Percentiles rank a stretch among this genome's conserved stretches.
phyloP scores from a whole-genome alignment of 768 basidiomycete species.

The Trametes meyenii region DNA sequence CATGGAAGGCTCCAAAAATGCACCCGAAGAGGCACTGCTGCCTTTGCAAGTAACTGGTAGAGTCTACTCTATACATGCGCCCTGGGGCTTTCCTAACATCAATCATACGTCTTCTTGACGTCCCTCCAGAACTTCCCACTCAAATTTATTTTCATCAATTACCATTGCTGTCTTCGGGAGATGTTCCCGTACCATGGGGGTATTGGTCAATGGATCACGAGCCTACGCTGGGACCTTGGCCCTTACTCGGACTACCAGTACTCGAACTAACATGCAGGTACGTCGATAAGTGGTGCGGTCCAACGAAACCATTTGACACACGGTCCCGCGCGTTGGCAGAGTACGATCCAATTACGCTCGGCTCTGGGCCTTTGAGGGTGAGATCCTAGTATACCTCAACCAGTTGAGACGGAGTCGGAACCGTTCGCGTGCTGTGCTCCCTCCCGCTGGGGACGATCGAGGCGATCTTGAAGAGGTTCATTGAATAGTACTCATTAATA shows the following conservation, averaged over 20 bases:
- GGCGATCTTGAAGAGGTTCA: background rate
- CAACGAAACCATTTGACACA: background rate
- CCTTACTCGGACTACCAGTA: background rate
- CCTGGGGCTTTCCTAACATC: background rate
- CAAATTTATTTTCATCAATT: constrained; percentile 18
- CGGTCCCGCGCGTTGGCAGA: background rate
- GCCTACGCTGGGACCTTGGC: constrained; percentile 16
- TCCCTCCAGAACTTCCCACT: background rate
- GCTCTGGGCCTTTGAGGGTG: constrained; percentile 13
- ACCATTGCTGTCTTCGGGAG: constrained; percentile 6
- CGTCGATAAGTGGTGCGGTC: background rate
- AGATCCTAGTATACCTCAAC: constrained; percentile 15
- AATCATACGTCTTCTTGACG: background rate
- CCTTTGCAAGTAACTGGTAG: background rate
- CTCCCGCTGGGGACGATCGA: background rate
- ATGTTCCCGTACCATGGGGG: constrained; percentile 13
- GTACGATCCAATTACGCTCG: constrained; percentile 9
- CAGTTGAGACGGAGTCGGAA: background rate
- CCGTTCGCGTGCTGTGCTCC: background rate
- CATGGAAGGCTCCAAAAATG: too few species aligned
- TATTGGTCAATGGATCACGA: constrained; percentile 15
- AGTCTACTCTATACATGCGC: too few species aligned
- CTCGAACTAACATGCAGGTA: constrained; percentile 11
- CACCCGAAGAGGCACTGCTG: background rate
- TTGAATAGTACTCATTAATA: background rate